These are phyloP conservation scores for Thelonectria rubi DNA, from an alignment of 2,329 filamentous ascomycete species.

Conservation along the genomic window DNA sequence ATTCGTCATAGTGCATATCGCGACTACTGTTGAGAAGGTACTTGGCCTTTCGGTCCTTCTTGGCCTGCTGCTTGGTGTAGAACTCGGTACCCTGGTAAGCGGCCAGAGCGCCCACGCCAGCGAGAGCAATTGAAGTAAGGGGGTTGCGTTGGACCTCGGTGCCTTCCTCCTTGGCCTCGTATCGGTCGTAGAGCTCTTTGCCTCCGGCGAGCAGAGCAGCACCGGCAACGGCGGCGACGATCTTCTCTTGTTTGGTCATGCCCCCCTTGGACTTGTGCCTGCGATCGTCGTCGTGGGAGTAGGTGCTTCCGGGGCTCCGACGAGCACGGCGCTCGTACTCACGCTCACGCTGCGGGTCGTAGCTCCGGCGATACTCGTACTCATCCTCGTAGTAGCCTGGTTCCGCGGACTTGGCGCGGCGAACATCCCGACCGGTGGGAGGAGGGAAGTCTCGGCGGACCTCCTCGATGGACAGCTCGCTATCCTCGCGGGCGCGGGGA, in stretches of 20 bases:
- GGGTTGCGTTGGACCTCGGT: slow-evolving; percentile 65
- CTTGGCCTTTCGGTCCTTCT: slow-evolving; percentile 64
- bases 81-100: slow-evolving; percentile 71
- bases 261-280: slow-evolving; percentile 53
- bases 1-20: slow-evolving; percentile 61
- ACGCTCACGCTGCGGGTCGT: slow-evolving; percentile 57
- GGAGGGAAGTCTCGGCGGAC: slow-evolving; percentile 86
- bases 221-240: slow-evolving; percentile 71
- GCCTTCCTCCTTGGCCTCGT: slow-evolving; percentile 62
- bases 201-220: slow-evolving; percentile 71
- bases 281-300: slow-evolving; percentile 68
- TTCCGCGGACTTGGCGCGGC: slow-evolving; percentile 72
- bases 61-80: slow-evolving; percentile 68
- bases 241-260: slow-evolving; percentile 71
- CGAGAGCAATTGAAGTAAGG: slow-evolving; percentile 67
- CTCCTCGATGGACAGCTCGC: slow-evolving; percentile 80
- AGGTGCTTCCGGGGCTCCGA: slow-evolving; percentile 57
- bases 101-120: slow-evolving; percentile 70
- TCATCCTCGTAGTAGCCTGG: slow-evolving; percentile 66
- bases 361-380: slow-evolving; percentile 57
- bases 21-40: slow-evolving; percentile 63
- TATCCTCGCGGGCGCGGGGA: slow-evolving; percentile 73
- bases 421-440: slow-evolving; percentile 61
- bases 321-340: slow-evolving; percentile 55
- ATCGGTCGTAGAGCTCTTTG: slow-evolving; percentile 73